phyloP scores from a whole-genome alignment of 257 asterid species.

The Schizonepeta tenuifolia region DNA sequence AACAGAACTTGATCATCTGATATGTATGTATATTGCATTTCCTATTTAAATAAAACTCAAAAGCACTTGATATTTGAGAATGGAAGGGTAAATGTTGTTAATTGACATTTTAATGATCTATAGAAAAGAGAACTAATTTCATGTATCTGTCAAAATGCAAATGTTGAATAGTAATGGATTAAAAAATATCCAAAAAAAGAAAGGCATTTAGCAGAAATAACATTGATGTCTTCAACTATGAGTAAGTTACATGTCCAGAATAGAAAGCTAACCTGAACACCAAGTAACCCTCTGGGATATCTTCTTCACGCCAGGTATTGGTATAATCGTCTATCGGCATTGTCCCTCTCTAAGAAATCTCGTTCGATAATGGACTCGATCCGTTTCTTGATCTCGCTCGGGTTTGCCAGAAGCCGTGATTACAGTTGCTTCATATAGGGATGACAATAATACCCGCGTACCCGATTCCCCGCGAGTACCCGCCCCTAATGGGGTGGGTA shows the following conservation, averaged over 20 bases:
- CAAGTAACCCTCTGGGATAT: constrained; percentile 3
- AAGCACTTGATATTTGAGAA: neutral
- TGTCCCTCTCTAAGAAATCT: constrained; percentile 66
- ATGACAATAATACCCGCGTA: too few relatives aligned
- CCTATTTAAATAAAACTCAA: neutral
- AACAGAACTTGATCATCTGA: neutral
- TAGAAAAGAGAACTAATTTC: neutral
- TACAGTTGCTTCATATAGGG: constrained; percentile 64
- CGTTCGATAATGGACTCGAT: constrained; percentile 65
- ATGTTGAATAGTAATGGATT: neutral
- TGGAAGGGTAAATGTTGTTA: neutral
- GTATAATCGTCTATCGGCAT: constrained; percentile 43
- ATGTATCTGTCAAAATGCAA: neutral
- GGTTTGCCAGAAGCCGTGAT: constrained; percentile 59
- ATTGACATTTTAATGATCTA: neutral
- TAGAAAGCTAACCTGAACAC: constrained; percentile 35
- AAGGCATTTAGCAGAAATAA: constrained; percentile 32
- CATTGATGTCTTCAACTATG: constrained; percentile 28
- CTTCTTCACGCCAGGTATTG: constrained; percentile 52
- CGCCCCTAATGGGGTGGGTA: too few relatives aligned
- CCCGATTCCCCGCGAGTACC: too few relatives aligned
- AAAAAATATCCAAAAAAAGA: constrained; percentile 16
- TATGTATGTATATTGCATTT: neutral
- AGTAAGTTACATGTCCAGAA: constrained; percentile 29
- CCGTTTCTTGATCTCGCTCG: constrained; percentile 60